phyloP scores from a whole-genome alignment of 352 stramenopile genomes.

The Globisporangium orthogonon region DNA sequence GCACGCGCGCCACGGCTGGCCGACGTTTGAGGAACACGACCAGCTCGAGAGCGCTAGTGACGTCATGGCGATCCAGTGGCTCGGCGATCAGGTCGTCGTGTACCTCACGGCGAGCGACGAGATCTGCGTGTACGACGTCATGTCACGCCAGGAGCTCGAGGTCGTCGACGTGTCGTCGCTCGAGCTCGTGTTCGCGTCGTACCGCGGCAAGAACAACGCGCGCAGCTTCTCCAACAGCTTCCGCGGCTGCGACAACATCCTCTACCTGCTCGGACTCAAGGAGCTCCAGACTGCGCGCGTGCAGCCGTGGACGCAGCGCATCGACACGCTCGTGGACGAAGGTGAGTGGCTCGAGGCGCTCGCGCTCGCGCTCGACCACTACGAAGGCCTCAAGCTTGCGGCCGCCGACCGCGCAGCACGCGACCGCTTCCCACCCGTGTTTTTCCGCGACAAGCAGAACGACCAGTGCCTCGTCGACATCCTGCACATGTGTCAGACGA shows the following conservation, averaged over 20 bases:
- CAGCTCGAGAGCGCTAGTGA: constrained; percentile 87
- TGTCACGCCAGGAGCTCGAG: constrained; percentile 93
- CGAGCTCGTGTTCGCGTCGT: constrained; percentile 92
- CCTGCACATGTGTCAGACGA: constrained; percentile 88
- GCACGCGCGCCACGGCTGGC: constrained; percentile 87
- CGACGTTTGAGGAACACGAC: constrained; percentile 92
- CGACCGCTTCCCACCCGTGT: constrained; percentile 81
- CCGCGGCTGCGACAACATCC: constrained; percentile 89
- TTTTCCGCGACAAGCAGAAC: constrained; percentile 87
- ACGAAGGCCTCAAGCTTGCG: constrained; percentile 87
- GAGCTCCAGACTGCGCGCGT: constrained; percentile 90
- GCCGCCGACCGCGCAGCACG: constrained; percentile 73
- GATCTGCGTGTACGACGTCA: constrained; percentile 95
- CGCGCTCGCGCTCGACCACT: constrained; percentile 94
- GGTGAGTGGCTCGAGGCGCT: constrained; percentile 97
- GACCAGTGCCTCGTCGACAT: constrained; percentile 88
- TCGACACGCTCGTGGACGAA: constrained; percentile 92
- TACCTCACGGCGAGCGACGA: constrained; percentile 94
- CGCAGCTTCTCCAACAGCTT: constrained; percentile 87
- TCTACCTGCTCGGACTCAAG: constrained; percentile 91
- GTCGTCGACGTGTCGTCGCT: constrained; percentile 92
- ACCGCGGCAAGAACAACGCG: constrained; percentile 68
- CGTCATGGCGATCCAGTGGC: constrained; percentile 93
- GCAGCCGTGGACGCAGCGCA: constrained; percentile 89
- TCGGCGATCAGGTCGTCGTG: constrained; percentile 93